A percentile compares a stretch with the other conserved stretches of the same genome.
These are phyloP conservation scores for Trichoderma reesei DNA, from an alignment of 495 filamentous ascomycete species.

Conservation along the genomic window DNA sequence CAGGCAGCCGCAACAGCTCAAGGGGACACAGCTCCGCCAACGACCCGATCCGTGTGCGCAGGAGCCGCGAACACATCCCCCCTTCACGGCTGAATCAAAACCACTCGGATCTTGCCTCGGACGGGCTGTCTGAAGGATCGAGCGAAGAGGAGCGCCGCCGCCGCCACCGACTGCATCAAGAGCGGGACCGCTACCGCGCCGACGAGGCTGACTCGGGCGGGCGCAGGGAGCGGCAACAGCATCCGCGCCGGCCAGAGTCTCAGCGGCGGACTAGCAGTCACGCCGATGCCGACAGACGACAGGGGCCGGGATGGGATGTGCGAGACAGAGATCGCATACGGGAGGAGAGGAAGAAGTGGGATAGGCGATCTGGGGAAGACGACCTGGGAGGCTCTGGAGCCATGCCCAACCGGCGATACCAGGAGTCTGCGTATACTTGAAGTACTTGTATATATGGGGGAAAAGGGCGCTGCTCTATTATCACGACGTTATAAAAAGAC, in stretches of 20 bases:
- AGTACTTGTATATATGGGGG: not conserved
- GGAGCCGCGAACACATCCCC: constrained; percentile 11
- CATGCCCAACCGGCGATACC: constrained; percentile 29
- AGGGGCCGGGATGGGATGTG: constrained; percentile 21
- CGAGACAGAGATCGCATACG: constrained; percentile 19
- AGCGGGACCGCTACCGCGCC: constrained; percentile 10
- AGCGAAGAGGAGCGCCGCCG: constrained; percentile 8
- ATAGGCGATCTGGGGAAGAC: constrained; percentile 12
- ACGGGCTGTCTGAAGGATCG: constrained; percentile 13
- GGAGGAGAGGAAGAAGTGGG: constrained; percentile 12
- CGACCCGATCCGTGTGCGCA: not conserved
- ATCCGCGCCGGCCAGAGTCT: constrained; percentile 20
- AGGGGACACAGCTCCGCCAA: constrained; percentile 14
- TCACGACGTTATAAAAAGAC: not conserved
- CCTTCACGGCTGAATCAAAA: constrained; percentile 15
- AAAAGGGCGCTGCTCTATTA: not conserved
- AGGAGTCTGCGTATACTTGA: constrained; percentile 9
- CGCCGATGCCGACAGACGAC: constrained; percentile 28
- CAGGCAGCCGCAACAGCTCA: constrained; percentile 19
- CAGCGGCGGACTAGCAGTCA: constrained; percentile 36
- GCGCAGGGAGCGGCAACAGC: constrained; percentile 11
- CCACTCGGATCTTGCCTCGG: constrained; percentile 19
- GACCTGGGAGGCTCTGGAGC: constrained; percentile 26
- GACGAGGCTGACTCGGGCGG: constrained; percentile 3
- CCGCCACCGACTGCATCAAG: constrained; percentile 4